Evolutionary conservation across 2,329 filamentous ascomycete genomes (phyloP).

Genomic region (Colletotrichum nymphaeae): DNA sequence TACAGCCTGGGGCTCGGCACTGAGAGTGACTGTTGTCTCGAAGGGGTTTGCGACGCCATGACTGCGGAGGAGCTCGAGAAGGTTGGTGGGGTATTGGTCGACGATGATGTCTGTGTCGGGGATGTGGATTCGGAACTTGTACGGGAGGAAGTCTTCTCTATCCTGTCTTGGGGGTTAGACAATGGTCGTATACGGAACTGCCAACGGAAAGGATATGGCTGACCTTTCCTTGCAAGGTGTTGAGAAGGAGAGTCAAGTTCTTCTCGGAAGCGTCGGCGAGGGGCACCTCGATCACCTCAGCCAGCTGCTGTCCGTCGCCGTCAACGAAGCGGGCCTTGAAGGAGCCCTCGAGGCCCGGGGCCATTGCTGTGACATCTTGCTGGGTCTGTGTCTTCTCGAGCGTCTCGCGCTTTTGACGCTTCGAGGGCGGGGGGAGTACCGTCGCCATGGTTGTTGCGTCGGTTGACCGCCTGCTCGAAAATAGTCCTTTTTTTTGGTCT

Average conservation of each 20-base stretch:
- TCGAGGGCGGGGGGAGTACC: constrained; percentile 84
- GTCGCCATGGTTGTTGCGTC: constrained; percentile 74
- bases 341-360: constrained; percentile 77
- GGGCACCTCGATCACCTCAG: constrained; percentile 78
- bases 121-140: constrained; percentile 70
- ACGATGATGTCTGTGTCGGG: constrained; percentile 64
- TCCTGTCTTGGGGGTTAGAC: constrained; percentile 49
- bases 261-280: constrained; percentile 88
- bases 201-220: constrained; percentile 35
- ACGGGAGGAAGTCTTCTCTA: constrained; percentile 69
- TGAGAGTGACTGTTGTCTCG: constrained; percentile 66
- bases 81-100: constrained; percentile 66
- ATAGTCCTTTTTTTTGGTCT: not conserved
- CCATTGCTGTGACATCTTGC: constrained; percentile 77
- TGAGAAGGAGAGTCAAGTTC: constrained; percentile 88
- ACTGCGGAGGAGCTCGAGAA: constrained; percentile 63
- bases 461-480: not conserved
- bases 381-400: constrained; percentile 79
- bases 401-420: constrained; percentile 83
- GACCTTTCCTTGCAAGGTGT: constrained; percentile 84
- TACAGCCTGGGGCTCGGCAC: constrained; percentile 85
- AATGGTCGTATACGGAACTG: not conserved
- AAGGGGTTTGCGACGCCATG: constrained; percentile 70
- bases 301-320: constrained; percentile 77
- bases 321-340: constrained; percentile 91